These are phyloP conservation scores for Termitomyces bulborhizus DNA, from an alignment of 768 basidiomycete species.

Conservation along the genomic window DNA sequence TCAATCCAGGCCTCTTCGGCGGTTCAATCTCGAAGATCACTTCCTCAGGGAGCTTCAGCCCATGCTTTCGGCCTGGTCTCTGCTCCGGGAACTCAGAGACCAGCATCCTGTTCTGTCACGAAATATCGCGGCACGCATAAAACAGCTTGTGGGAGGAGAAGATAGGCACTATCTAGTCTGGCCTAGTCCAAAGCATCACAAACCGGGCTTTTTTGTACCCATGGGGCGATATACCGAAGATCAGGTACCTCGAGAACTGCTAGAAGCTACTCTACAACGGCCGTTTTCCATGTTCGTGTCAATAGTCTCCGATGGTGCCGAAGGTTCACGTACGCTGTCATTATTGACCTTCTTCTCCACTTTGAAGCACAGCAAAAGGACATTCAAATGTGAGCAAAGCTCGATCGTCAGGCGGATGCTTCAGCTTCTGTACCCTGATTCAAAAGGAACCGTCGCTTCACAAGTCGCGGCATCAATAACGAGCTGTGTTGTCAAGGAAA, in stretches of 20 bases:
- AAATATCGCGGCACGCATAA: not conserved
- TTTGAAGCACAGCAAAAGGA: not conserved
- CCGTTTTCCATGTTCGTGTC: constrained; percentile 1
- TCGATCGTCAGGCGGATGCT: not conserved
- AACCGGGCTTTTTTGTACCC: not conserved
- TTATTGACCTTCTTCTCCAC: constrained; percentile 1
- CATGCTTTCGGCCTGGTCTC: not conserved
- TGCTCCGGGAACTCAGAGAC: not conserved
- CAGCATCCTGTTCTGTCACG: not conserved
- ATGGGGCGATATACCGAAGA: not conserved
- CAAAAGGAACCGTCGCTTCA: not conserved
- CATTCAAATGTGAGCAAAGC: not conserved
- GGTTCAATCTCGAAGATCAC: not conserved
- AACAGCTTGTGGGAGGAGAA: not conserved
- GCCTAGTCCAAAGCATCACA: constrained; percentile 1
- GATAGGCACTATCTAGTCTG: not conserved
- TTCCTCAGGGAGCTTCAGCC: constrained; percentile 2
- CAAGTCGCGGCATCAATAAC: not conserved
- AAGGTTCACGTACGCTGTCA: not conserved
- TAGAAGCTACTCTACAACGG: not conserved
- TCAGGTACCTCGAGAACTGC: not conserved
- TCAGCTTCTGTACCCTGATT: not conserved
- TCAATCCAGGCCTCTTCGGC: constrained; percentile 1
- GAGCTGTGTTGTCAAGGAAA: not conserved
- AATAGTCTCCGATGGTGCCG: not conserved